Evolutionary conservation across 75 land plant species (phyloP).

Genomic region (Gnetum montanum): DNA sequence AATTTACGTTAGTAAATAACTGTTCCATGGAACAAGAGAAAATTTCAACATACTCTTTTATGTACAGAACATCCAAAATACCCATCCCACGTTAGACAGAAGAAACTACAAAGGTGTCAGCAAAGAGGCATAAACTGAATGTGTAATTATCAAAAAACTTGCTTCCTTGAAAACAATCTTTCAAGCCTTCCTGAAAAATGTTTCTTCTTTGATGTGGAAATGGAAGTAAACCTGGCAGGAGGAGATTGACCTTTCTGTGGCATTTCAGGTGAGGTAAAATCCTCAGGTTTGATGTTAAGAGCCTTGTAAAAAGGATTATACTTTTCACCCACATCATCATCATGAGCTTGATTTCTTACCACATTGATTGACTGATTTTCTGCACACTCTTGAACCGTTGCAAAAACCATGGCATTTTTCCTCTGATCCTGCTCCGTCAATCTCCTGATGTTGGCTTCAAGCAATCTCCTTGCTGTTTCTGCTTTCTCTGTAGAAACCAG

Average conservation of each 20-base stretch:
- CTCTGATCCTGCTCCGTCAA: conserved; percentile 49
- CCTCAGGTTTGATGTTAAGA: conserved; percentile 4
- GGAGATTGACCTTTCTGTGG: not conserved
- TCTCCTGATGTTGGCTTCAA: conserved; percentile 56
- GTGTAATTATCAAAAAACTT: too few species aligned
- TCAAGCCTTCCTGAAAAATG: too few species aligned
- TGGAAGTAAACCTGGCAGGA: too few species aligned
- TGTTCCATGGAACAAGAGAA: too few species aligned
- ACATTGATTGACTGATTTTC: conserved; percentile 3
- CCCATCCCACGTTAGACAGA: too few species aligned
- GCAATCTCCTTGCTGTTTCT: conserved; percentile 77
- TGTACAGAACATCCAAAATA: too few species aligned
- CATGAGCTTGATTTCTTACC: conserved; percentile 6
- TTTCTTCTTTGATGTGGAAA: too few species aligned
- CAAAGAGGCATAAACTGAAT: too few species aligned
- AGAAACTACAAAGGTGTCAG: too few species aligned
- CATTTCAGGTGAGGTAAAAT: conserved; percentile 2
- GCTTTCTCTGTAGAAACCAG: conserved; percentile 74
- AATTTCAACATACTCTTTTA: too few species aligned
- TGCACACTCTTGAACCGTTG: conserved; percentile 15
- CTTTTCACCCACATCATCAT: not conserved
- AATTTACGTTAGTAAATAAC: too few species aligned
- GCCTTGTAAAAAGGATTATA: conserved; percentile 5
- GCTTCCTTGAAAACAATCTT: too few species aligned
- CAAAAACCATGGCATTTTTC: conserved; percentile 28